Evolutionary conservation across 1,284 basidiomycete species (phyloP).

Genomic region (Butyriboletus regius): DNA sequence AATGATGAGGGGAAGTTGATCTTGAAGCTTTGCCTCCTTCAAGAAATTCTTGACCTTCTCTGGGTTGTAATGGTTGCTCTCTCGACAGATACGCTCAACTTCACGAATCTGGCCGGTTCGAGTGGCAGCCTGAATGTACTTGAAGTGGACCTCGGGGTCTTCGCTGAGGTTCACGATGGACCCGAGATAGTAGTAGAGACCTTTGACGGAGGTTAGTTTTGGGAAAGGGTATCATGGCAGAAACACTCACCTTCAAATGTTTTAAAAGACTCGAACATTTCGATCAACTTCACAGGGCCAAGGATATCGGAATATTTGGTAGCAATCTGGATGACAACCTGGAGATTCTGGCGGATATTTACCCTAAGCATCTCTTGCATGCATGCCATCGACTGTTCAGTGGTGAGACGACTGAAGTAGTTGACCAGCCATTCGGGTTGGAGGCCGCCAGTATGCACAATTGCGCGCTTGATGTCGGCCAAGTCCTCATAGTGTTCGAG

Average conservation of each 20-base stretch:
- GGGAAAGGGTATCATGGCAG: background rate
- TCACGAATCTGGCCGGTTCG: slow-evolving; percentile 97
- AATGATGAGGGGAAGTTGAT: slow-evolving; percentile 98
- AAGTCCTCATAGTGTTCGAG: slow-evolving; percentile 98
- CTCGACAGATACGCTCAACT: slow-evolving; percentile 96
- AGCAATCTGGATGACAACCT: slow-evolving; percentile 94
- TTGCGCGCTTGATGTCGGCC: slow-evolving; percentile 94
- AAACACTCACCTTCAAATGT: slow-evolving; percentile 72
- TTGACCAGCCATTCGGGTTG: slow-evolving; percentile 94
- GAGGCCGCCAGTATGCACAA: slow-evolving; percentile 87
- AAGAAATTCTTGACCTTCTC: slow-evolving; percentile 99
- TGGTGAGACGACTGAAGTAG: slow-evolving; percentile 95
- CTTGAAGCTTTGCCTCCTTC: slow-evolving; percentile 92
- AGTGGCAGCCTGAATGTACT: slow-evolving; percentile 99
- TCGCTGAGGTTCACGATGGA: slow-evolving; percentile 95
- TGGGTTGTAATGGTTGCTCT: slow-evolving; percentile 95
- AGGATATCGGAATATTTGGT: slow-evolving; percentile 99
- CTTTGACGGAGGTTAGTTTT: slow-evolving; percentile 33
- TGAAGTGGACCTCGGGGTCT: slow-evolving; percentile 98
- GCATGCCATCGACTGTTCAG: slow-evolving; percentile 96
- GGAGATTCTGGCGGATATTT: slow-evolving; percentile 96
- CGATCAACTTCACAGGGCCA: slow-evolving; percentile 93
- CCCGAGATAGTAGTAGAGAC: slow-evolving; percentile 95
- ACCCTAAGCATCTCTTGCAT: slow-evolving; percentile 95
- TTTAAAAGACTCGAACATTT: slow-evolving; percentile 99